phyloP scores from a whole-genome alignment of 129 eudicot species.

The Smallanthus sonchifolius region DNA sequence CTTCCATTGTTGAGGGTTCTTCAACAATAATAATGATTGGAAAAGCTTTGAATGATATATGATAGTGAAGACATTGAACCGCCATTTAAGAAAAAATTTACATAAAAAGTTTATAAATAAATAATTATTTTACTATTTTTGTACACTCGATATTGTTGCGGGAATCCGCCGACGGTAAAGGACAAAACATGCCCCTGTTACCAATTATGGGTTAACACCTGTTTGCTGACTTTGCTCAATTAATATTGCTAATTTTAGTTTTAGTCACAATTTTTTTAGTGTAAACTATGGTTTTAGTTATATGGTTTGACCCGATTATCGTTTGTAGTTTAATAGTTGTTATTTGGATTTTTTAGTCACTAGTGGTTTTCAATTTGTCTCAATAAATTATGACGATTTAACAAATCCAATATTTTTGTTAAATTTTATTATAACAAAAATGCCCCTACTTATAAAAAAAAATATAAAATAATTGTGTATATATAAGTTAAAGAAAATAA shows the following conservation, averaged over 20 bases:
- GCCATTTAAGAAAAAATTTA: neutral
- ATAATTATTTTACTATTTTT: neutral
- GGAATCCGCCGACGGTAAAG: conserved; percentile 35
- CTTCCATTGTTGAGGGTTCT: neutral
- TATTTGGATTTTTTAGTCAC: no score
- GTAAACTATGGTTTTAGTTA: no score
- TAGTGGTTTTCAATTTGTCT: no score
- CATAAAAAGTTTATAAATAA: neutral
- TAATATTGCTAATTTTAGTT: no score
- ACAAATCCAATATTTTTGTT: no score
- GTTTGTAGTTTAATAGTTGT: no score
- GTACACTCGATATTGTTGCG: neutral
- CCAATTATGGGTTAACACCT: neutral
- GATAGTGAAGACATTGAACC: neutral
- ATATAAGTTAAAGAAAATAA: no score
- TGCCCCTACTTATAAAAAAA: no score
- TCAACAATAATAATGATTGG: neutral
- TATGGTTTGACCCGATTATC: no score
- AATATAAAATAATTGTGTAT: no score
- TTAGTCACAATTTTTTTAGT: neutral
- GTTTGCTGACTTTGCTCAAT: neutral
- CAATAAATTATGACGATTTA: no score
- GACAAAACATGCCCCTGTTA: conserved; percentile 16
- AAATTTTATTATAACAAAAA: no score
- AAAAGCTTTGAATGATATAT: conserved; percentile 9